Base-by-base conservation (phyloP, 257 asterid genomes). In the Solanum piurae region DNA sequence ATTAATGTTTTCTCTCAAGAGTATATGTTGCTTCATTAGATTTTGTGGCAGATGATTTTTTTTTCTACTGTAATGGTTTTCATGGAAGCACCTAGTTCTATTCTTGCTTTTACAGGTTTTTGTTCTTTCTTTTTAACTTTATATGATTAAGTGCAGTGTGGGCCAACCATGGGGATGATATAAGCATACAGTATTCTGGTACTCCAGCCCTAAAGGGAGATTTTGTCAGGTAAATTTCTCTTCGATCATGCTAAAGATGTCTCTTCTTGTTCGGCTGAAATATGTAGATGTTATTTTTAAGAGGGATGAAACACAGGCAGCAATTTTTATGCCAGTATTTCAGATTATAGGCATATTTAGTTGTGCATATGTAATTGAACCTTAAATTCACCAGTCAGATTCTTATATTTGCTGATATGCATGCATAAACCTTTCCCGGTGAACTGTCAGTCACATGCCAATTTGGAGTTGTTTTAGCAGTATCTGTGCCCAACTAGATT, bases 151-250 rank as follows among this genome's bases (percentile, higher is more conserved):
- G 86, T 91, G 87, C 95, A 95, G 98, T 93, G 91, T 95, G 98
- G 98, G 97, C 95, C 86, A 92, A 92, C 84, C 98, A 94, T 88
- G 98, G 98, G 37, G 97, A 95, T 86, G 98, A 93, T 75, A 88
- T 95, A 75, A 95, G 98, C 93, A 91, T 93, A 52, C 98, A 95
- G 88, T 95, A 95, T 83, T 86, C 94, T 86, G 95, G 98, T 29
- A 95, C 98, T 85, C 95, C 95, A 37, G 97, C 98, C 80, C 83
- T 95, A 82, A 95, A 95, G 90, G 98, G 98, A 88, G 98, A 95
- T 87, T 93, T 94, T 91, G 97, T 94, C 92, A 93, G 98, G 98
- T 95, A 88, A 9, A 86, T 40, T 87, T 71, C n/a, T 83, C 49
- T 52, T 86, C n/a, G 27, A 86, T 64, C 80, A 25, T 29, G 23